Evolutionary conservation across 2,329 filamentous ascomycete species (phyloP), one percentile per base, ranked within the genome.

Genomic region (Colletotrichum incanum): DNA sequence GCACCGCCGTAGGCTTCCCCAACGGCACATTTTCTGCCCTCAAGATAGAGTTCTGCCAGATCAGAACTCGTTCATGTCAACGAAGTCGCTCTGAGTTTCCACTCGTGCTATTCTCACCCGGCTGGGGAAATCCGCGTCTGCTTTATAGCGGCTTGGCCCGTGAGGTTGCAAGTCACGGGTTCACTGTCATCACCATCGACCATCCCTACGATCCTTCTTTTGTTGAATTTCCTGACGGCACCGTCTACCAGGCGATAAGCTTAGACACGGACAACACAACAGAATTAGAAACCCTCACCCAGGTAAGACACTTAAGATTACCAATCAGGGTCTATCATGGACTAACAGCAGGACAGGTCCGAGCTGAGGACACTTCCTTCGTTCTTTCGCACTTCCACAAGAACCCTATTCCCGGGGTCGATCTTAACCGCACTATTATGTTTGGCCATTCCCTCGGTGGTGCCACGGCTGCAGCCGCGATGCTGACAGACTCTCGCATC

Each of bases 191-290:
- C 16, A 78, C 85, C 0, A 77, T 89, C 31, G 87, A 89, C 67
- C 87, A 88, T 62, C 82, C 86, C 0, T 83, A 85, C 59, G 86
- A 88, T 59, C 80, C 83, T 0, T 68, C 76, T 0, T 78, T 86
- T 26, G 81, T 89, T 11, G 82, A 87, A 66, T 87, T 85, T n/a
- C 83, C 85, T 0, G 78, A 87, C 66, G 86, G 82, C 5, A 78
- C 79, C 0, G 71, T 82, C 6, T 72, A 68, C 26, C 41, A 31
- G 11, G 68, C 64, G 4, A 55, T 41, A 8, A 37, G 54, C 14
- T 76, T 80, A 11, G 76, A 76, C 66, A 71, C 77, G 1, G 71
- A 67, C 3, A 74, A 77, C 45, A 68, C 61, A 26, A 23, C 67
- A 0, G 71, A 43, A 2, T 69, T 80, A 23, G 56, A 71, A 54